phyloP scores from a whole-genome alignment of 192 early-diverging fungal species.

The Podila epicladia region DNA sequence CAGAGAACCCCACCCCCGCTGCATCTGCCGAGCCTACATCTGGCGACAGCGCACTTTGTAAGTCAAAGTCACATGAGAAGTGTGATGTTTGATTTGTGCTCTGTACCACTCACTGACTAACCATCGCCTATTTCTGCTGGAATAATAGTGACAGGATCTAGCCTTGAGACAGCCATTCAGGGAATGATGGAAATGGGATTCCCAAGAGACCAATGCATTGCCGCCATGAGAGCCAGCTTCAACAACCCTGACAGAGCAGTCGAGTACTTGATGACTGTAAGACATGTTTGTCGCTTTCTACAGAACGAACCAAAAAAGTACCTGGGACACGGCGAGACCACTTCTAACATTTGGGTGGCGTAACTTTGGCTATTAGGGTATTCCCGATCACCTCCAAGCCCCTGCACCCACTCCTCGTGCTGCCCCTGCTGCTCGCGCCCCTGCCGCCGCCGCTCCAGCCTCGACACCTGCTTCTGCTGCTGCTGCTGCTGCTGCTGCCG shows the following conservation, averaged over 20 bases:
- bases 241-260: constrained; percentile 98
- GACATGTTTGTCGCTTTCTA: neutral
- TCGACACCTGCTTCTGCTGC: constrained; percentile 32
- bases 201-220: constrained; percentile 82
- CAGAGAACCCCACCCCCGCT: constrained; percentile 52
- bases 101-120: neutral
- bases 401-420: constrained; percentile 46
- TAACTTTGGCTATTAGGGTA: constrained; percentile 66
- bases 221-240: constrained; percentile 95
- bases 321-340: too few species aligned
- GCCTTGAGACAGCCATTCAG: constrained; percentile 82
- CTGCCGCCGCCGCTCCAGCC: constrained; percentile 35
- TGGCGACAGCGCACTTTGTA: constrained; percentile 43
- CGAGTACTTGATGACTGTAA: constrained; percentile 92
- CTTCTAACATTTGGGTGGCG: neutral
- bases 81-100: neutral
- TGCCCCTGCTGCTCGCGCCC: constrained; percentile 30
- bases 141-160: constrained; percentile 74
- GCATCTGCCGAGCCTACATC: constrained; percentile 53
- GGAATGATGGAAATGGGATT: constrained; percentile 98
- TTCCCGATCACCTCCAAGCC: constrained; percentile 73
- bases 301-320: neutral
- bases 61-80: neutral
- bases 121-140: constrained; percentile 2
- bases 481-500: neutral